phyloP scores from a whole-genome alignment of 306 rosid species.

The Lupinus albus region DNA sequence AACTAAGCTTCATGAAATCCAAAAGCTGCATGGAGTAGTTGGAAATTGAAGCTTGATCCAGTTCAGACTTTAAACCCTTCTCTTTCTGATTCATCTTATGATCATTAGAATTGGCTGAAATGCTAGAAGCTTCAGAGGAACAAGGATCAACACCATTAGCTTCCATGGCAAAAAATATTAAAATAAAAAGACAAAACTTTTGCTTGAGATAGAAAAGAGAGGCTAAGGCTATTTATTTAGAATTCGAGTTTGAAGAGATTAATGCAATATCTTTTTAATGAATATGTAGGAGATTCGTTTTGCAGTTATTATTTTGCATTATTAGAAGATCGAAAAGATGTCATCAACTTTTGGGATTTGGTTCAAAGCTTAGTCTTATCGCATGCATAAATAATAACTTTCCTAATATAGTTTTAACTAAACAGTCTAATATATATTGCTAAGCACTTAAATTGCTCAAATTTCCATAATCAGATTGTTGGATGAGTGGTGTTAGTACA shows the following conservation, averaged over 20 bases:
- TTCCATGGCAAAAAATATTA: slow-evolving; percentile 38
- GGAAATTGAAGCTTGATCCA: background rate
- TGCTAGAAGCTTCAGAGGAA: slow-evolving; percentile 51
- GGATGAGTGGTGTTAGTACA: slow-evolving; percentile 42
- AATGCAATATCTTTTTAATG: slow-evolving; percentile 36
- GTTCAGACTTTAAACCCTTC: background rate
- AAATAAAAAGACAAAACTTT: background rate
- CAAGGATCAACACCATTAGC: slow-evolving; percentile 9
- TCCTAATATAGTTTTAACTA: slow-evolving; percentile 15
- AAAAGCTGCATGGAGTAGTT: slow-evolving; percentile 28
- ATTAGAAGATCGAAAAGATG: slow-evolving; percentile 34
- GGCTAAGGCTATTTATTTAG: slow-evolving; percentile 38
- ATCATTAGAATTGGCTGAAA: slow-evolving; percentile 40
- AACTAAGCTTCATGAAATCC: slow-evolving; percentile 43
- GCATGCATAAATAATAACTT: background rate
- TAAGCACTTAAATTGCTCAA: slow-evolving; percentile 31
- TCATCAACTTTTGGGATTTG: slow-evolving; percentile 19
- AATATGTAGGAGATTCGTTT: slow-evolving; percentile 44
- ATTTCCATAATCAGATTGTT: slow-evolving; percentile 1
- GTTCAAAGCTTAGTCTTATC: background rate
- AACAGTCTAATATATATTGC: background rate
- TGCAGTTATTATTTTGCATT: slow-evolving; percentile 35
- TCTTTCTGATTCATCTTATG: slow-evolving; percentile 37
- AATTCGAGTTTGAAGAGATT: slow-evolving; percentile 28
- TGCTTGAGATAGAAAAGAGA: slow-evolving; percentile 6